Conservation (phyloP, 768 basidiomycete genomes). For the Mycena alexandri region DNA sequence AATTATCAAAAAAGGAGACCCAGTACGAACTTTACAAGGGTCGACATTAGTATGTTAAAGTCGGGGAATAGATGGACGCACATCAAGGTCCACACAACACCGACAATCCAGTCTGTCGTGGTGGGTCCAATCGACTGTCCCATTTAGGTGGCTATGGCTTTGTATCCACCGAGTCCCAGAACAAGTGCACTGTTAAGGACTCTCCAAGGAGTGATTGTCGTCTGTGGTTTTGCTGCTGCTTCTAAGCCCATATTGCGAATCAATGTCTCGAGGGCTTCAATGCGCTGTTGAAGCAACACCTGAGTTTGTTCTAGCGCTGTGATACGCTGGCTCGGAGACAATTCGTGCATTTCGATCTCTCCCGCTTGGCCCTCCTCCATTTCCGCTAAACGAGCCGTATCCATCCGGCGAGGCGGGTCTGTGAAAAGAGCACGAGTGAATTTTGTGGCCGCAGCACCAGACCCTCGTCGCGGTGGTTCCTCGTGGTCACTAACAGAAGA, state of each 20-base stretch:
- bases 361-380: slow-evolving; percentile 2
- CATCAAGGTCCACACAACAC: slow-evolving; percentile 9
- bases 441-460: neutral
- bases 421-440: neutral
- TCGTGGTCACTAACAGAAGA: neutral
- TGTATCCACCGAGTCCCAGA: slow-evolving; percentile 7
- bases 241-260: neutral
- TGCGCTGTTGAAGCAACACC: neutral
- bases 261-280: neutral
- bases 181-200: slow-evolving; percentile 8
- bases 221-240: neutral
- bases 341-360: neutral
- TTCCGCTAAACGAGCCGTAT: slow-evolving; percentile 4
- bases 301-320: neutral
- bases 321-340: neutral
- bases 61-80: neutral
- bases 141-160: slow-evolving; percentile 3
- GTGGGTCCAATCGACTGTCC: slow-evolving; percentile 7
- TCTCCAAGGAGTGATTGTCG: slow-evolving; percentile 4
- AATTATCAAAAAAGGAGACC: slow-evolving; percentile 2
- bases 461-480: neutral
- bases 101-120: slow-evolving; percentile 8
- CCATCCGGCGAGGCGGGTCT: slow-evolving; percentile 3
- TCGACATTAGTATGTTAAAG: neutral
- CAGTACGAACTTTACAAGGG: neutral